A percentile compares a stretch with the other conserved stretches of the same genome.
These are phyloP conservation scores for Colletotrichum sublineola DNA, from an alignment of 2,329 filamentous ascomycete species.

Conservation along the genomic window DNA sequence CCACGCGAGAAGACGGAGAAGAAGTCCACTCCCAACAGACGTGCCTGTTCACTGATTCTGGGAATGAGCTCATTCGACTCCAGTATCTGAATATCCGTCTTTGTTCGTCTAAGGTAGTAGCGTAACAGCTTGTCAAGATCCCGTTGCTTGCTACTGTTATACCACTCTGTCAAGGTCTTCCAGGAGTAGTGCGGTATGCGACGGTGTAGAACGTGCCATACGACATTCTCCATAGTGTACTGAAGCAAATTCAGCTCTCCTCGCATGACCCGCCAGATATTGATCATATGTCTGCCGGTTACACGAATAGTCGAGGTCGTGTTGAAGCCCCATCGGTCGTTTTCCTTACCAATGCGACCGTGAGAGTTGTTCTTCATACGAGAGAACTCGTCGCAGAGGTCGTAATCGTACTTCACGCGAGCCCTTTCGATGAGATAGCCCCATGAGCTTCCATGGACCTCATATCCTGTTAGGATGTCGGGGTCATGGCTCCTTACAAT, in stretches of 20 bases:
- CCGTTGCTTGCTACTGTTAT: conserved; percentile 74
- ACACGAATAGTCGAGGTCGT: conserved; percentile 92
- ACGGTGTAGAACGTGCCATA: conserved; percentile 88
- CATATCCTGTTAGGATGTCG: conserved; percentile 93
- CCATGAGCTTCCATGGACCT: conserved; percentile 95
- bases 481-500: conserved; percentile 88
- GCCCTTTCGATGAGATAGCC: conserved; percentile 95
- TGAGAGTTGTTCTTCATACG: conserved; percentile 87
- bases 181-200: conserved; percentile 91
- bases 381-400: conserved; percentile 92
- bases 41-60: conserved; percentile 93
- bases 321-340: conserved; percentile 93
- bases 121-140: conserved; percentile 81
- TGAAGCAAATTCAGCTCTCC: conserved; percentile 92
- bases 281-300: conserved; percentile 96
- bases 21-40: conserved; percentile 94
- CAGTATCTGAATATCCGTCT: conserved; percentile 89
- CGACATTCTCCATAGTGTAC: conserved; percentile 97
- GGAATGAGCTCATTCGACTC: conserved; percentile 90
- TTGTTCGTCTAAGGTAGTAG: conserved; percentile 82
- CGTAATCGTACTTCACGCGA: conserved; percentile 86
- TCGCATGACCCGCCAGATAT: conserved; percentile 96
- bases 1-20: conserved; percentile 95
- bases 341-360: conserved; percentile 86
- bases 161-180: conserved; percentile 85